phyloP scores from a whole-genome alignment of 139 green algal genomes.

The Chlorella sorokiniana region DNA sequence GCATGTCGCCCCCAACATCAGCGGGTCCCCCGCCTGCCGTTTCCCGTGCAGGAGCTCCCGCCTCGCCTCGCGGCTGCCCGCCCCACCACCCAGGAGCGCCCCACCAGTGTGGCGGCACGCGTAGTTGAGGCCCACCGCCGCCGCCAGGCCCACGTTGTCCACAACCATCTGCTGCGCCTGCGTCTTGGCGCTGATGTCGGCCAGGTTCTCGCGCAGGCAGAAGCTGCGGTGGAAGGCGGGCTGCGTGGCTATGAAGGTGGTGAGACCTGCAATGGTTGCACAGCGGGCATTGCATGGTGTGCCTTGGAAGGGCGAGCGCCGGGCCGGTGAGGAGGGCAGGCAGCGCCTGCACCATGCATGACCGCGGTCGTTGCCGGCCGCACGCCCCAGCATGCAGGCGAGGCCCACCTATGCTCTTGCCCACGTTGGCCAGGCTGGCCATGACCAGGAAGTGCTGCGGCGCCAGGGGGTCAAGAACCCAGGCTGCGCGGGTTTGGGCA shows the following conservation, averaged over 20 bases:
- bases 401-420: conserved; percentile 62
- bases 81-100: conserved; percentile 14
- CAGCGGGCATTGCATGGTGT: neutral
- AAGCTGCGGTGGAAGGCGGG: conserved; percentile 85
- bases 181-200: conserved; percentile 90
- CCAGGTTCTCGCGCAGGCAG: conserved; percentile 85
- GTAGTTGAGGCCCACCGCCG: conserved; percentile 59
- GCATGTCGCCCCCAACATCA: too few relatives aligned
- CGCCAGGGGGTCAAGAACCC: conserved; percentile 88
- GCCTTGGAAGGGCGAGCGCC: too few relatives aligned
- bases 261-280: conserved; percentile 67
- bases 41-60: too few relatives aligned
- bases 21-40: too few relatives aligned
- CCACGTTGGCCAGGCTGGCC: conserved; percentile 87
- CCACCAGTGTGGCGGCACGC: conserved; percentile 32
- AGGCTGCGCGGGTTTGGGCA: conserved; percentile 41
- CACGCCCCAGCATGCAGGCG: too few relatives aligned
- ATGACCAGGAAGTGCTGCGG: conserved; percentile 81
- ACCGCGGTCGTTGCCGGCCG: too few relatives aligned
- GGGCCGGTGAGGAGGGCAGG: too few relatives aligned
- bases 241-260: conserved; percentile 87
- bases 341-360: too few relatives aligned
- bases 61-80: too few relatives aligned
- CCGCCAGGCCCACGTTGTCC: conserved; percentile 83
- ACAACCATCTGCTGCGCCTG: conserved; percentile 91